A percentile compares a stretch with the other conserved stretches of the same genome.
Conservation (phyloP, 805 yeast genomes). For the Komagataella populi region DNA sequence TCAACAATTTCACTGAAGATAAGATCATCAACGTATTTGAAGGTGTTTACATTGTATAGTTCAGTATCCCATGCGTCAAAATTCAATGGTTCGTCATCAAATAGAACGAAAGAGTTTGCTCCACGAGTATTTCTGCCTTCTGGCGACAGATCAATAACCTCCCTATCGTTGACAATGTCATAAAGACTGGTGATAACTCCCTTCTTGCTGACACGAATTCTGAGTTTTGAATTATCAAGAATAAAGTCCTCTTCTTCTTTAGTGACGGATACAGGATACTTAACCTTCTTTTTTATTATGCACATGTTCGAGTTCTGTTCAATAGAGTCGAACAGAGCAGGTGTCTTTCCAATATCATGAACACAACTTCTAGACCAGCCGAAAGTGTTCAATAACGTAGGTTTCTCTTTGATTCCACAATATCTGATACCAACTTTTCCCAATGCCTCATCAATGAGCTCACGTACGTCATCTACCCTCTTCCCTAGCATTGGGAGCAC, state of each 20-base stretch:
- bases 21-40: constrained; percentile 30
- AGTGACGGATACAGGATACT: constrained; percentile 34
- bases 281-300: constrained; percentile 9
- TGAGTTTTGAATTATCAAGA: constrained; percentile 48
- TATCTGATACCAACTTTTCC: constrained; percentile 20
- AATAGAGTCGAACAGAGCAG: not conserved
- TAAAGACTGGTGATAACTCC: constrained; percentile 49
- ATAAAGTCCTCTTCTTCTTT: constrained; percentile 29
- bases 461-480: constrained; percentile 37
- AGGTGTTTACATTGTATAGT: constrained; percentile 68
- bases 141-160: constrained; percentile 46
- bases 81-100: constrained; percentile 80
- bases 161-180: constrained; percentile 46
- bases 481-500: constrained; percentile 65
- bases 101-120: constrained; percentile 72
- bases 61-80: constrained; percentile 99
- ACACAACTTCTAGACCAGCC: constrained; percentile 51
- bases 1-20: constrained; percentile 25
- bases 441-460: constrained; percentile 38
- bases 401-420: constrained; percentile 5
- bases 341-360: constrained; percentile 3
- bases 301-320: constrained; percentile 6
- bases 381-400: constrained; percentile 34
- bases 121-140: constrained; percentile 46
- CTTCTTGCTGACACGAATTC: constrained; percentile 35